A percentile compares a stretch with the other conserved stretches of the same genome.
Evolutionary conservation across 257 asterid genomes (phyloP).

Genomic region (Solanum pinnatisectum): DNA sequence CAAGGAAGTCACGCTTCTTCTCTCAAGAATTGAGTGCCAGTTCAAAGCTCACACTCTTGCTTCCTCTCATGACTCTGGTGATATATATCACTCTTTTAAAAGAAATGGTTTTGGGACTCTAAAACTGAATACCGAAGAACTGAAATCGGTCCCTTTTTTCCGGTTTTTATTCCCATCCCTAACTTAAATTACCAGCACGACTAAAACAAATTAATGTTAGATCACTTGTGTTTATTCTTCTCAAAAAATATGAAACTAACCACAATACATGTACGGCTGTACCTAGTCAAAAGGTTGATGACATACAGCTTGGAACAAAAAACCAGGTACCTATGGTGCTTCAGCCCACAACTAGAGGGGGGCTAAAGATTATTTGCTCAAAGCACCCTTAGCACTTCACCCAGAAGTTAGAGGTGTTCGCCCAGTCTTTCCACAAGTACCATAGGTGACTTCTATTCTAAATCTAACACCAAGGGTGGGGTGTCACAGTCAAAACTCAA

Average conservation of each 20-base stretch:
- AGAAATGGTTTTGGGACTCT: background rate
- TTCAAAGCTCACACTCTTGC: slow-evolving; percentile 55
- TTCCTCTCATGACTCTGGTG: slow-evolving; percentile 54
- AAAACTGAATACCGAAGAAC: background rate
- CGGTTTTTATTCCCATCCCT: background rate
- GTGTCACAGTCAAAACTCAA: background rate
- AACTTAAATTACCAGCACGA: background rate
- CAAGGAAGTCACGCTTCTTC: slow-evolving; percentile 79
- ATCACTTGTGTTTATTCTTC: background rate
- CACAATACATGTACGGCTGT: background rate
- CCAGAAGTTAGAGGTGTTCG: background rate
- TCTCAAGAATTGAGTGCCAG: slow-evolving; percentile 67
- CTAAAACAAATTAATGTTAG: background rate
- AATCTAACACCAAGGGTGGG: background rate
- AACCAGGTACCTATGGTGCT: background rate
- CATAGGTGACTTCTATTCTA: background rate
- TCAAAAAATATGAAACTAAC: background rate
- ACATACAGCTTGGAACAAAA: background rate
- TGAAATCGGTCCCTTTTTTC: background rate
- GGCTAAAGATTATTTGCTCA: background rate
- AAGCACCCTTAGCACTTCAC: background rate
- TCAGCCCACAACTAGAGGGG: background rate
- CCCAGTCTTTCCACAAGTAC: background rate
- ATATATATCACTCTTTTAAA: background rate
- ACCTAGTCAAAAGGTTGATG: background rate